Evolutionary conservation across 2,329 filamentous ascomycete genomes (phyloP).

Genomic region (Sporothrix protearum): DNA sequence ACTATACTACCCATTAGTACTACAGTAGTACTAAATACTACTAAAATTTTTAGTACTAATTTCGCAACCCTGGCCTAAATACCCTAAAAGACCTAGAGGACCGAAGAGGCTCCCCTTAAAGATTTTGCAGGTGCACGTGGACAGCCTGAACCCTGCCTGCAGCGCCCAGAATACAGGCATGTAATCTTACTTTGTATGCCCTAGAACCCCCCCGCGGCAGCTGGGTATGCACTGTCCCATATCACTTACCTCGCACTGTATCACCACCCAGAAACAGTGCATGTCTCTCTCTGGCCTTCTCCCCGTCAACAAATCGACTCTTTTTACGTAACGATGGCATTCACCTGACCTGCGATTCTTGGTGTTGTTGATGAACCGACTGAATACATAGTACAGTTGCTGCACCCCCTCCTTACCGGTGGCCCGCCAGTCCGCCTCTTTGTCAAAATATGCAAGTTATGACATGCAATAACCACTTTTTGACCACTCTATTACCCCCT

Average conservation of each 20-base stretch:
- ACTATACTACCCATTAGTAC: no score
- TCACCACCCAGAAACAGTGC: not conserved
- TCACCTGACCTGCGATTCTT: slow-evolving; percentile 14
- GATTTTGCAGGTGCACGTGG: not conserved
- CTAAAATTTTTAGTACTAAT: no score
- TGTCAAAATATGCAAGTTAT: slow-evolving; percentile 20
- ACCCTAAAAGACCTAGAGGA: not conserved
- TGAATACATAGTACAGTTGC: no score
- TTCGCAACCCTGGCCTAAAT: no score
- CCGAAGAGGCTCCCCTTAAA: not conserved
- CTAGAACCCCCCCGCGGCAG: not conserved
- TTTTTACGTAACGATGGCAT: slow-evolving; percentile 17
- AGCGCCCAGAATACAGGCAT: no score
- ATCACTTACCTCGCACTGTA: slow-evolving; percentile 3
- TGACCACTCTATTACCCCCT: not conserved
- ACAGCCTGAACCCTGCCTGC: no score
- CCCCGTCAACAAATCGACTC: not conserved
- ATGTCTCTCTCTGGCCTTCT: not conserved
- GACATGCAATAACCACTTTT: slow-evolving; percentile 17
- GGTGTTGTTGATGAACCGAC: not conserved
- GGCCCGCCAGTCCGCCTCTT: slow-evolving; percentile 14
- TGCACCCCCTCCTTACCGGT: not conserved
- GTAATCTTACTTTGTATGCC: no score
- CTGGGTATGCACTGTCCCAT: not conserved
- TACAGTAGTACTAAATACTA: no score